Evolutionary conservation across 805 yeast species (phyloP).

Genomic region (Metahyphopichia silvanorum): DNA sequence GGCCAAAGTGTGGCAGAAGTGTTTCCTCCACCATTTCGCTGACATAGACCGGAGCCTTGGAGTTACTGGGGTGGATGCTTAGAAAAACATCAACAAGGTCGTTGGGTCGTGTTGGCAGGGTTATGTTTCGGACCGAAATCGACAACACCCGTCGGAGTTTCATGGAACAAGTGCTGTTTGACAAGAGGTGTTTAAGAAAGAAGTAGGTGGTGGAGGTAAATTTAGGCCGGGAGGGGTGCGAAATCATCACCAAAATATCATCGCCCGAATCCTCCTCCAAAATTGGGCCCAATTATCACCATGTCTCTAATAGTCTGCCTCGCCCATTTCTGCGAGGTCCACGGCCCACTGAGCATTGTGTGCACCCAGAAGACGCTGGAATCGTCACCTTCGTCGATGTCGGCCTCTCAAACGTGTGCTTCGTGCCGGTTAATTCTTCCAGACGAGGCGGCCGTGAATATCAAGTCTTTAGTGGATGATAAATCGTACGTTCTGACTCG

Average conservation of each 20-base stretch:
- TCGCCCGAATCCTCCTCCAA: too few species aligned
- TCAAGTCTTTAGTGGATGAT: constrained; percentile 7
- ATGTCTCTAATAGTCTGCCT: constrained; percentile 52
- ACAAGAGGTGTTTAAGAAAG: too few species aligned
- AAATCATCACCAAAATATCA: too few species aligned
- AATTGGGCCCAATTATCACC: too few species aligned
- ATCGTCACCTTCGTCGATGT: constrained; percentile 29
- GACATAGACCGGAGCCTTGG: constrained; percentile 20
- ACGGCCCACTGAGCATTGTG: constrained; percentile 66
- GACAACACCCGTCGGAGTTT: too few species aligned
- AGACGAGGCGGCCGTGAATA: constrained; percentile 17
- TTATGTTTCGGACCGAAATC: too few species aligned
- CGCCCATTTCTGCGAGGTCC: constrained; percentile 77
- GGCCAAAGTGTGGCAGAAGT: constrained; percentile 26
- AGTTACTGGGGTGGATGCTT: constrained; percentile 16
- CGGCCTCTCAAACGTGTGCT: constrained; percentile 48
- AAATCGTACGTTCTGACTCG: constrained; percentile 51
- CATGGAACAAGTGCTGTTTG: too few species aligned
- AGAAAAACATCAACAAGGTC: constrained; percentile 23
- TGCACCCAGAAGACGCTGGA: constrained; percentile 50
- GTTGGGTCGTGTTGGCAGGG: too few species aligned
- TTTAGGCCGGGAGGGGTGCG: too few species aligned
- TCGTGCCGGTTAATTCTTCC: constrained; percentile 62
- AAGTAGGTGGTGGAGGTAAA: too few species aligned
- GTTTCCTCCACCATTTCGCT: constrained; percentile 24